A percentile compares a stretch with the other conserved stretches of the same genome.
These are phyloP conservation scores for Macrotyloma uniflorum DNA, from an alignment of 306 rosid genomes.

Conservation along the genomic window DNA sequence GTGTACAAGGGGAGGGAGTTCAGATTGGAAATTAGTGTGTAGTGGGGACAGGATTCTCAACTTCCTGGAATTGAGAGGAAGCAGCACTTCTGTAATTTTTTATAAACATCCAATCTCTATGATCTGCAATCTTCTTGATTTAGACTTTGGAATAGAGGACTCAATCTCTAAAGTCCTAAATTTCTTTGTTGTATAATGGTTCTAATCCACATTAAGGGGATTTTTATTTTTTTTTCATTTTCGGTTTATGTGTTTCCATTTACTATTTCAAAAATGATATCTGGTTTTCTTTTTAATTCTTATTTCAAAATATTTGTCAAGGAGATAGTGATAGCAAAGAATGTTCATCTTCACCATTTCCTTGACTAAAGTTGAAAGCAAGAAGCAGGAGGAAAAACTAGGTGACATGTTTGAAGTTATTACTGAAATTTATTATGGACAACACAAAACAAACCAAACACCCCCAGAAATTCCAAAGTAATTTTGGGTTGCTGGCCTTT, in stretches of 20 bases:
- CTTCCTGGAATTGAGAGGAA: background rate
- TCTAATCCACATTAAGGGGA: background rate
- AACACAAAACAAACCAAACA: background rate
- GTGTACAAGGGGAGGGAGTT: background rate
- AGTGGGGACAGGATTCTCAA: background rate
- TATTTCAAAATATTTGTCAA: background rate
- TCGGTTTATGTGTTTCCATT: background rate
- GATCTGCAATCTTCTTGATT: background rate
- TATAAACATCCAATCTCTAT: background rate
- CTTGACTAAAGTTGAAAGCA: background rate
- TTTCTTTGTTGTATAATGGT: background rate
- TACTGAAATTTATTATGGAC: background rate
- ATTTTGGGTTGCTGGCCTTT: slow-evolving; percentile 3
- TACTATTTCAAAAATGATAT: background rate
- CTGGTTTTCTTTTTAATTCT: background rate
- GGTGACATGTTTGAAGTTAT: background rate
- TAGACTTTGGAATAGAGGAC: background rate
- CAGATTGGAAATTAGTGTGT: background rate
- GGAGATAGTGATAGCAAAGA: background rate
- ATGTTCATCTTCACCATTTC: background rate
- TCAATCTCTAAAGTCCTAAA: background rate
- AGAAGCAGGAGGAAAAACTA: background rate
- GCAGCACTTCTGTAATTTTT: background rate
- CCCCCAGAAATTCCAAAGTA: background rate
- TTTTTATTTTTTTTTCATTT: background rate